Conservation (phyloP, 2,329 filamentous ascomycete genomes). For the Cladosporium sp. region DNA sequence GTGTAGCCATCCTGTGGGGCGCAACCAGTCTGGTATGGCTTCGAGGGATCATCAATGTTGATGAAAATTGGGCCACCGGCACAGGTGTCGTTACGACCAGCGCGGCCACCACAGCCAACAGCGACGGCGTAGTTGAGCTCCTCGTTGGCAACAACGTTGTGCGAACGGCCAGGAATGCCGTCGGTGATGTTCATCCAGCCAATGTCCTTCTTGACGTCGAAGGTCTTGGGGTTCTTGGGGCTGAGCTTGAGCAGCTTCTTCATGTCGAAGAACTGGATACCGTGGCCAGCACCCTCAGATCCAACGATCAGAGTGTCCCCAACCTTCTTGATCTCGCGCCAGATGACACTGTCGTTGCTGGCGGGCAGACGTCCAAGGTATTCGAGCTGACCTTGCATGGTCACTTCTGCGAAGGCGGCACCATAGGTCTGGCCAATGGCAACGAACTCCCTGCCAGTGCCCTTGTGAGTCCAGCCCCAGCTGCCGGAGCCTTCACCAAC, state of each 20-base stretch:
- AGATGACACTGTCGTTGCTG: slow-evolving; percentile 48
- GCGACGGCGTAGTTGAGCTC: slow-evolving; percentile 51
- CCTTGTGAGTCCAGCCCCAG: slow-evolving; percentile 56
- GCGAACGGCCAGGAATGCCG: slow-evolving; percentile 45
- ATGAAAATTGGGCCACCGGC: slow-evolving; percentile 55
- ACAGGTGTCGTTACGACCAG: slow-evolving; percentile 45
- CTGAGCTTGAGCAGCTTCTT: slow-evolving; percentile 54
- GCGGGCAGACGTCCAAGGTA: slow-evolving; percentile 58
- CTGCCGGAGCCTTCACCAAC: slow-evolving; percentile 48
- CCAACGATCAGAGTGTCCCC: slow-evolving; percentile 48
- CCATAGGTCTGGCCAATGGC: slow-evolving; percentile 57
- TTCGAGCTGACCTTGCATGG: slow-evolving; percentile 49
- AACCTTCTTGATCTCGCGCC: slow-evolving; percentile 54
- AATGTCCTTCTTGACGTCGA: slow-evolving; percentile 44
- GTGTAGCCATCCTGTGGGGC: slow-evolving; percentile 55
- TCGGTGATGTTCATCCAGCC: slow-evolving; percentile 44
- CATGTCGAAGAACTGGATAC: slow-evolving; percentile 65
- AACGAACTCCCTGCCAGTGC: slow-evolving; percentile 55
- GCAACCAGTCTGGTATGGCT: slow-evolving; percentile 53
- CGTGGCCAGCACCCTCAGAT: slow-evolving; percentile 51
- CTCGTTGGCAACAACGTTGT: slow-evolving; percentile 55
- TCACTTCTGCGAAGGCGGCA: slow-evolving; percentile 56
- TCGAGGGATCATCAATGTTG: slow-evolving; percentile 52
- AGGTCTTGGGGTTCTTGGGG: slow-evolving; percentile 44
- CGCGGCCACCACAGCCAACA: slow-evolving; percentile 35